A percentile compares a stretch with the other conserved stretches of the same genome.
These are phyloP conservation scores for Cyclotella baltica DNA, from an alignment of 108 stramenopile genomes.

Conservation along the genomic window DNA sequence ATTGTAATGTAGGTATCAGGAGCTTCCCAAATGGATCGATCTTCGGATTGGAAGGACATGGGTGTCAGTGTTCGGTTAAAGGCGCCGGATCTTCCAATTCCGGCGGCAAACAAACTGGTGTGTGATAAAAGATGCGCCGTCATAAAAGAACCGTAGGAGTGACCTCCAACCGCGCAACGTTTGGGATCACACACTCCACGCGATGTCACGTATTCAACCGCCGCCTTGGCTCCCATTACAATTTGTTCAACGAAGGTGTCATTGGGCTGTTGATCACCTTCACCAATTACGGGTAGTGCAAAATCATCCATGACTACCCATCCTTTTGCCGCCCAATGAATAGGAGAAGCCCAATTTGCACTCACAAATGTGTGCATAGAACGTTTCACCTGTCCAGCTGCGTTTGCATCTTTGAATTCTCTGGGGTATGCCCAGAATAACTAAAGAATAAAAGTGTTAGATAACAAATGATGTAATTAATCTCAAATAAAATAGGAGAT, in stretches of 20 bases:
- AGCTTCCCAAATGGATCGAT: conserved; percentile 59
- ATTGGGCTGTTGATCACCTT: conserved; percentile 58
- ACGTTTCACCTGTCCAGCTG: conserved; percentile 59
- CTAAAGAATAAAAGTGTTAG: neutral
- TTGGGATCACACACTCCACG: conserved; percentile 55
- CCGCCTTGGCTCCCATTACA: conserved; percentile 55
- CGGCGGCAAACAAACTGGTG: conserved; percentile 57
- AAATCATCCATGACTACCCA: conserved; percentile 61
- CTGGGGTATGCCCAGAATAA: conserved; percentile 62
- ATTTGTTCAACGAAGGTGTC: conserved; percentile 64
- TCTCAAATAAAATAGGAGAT: neutral
- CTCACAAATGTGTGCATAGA: conserved; percentile 48
- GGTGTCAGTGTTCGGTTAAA: conserved; percentile 49
- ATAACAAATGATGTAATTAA: neutral
- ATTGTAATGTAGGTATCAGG: conserved; percentile 57
- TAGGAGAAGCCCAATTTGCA: conserved; percentile 57
- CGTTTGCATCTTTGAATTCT: conserved; percentile 55
- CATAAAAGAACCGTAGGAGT: conserved; percentile 63
- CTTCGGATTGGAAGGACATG: conserved; percentile 59
- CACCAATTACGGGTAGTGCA: conserved; percentile 53
- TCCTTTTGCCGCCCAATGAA: conserved; percentile 58
- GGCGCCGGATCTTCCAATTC: conserved; percentile 39
- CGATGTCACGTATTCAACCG: conserved; percentile 49
- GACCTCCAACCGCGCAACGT: conserved; percentile 62
- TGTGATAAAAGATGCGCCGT: conserved; percentile 61